Evolutionary conservation across 2,329 filamentous ascomycete species (phyloP), one percentile per base, ranked within the genome.

Genomic region (Talaromyces sp.): DNA sequence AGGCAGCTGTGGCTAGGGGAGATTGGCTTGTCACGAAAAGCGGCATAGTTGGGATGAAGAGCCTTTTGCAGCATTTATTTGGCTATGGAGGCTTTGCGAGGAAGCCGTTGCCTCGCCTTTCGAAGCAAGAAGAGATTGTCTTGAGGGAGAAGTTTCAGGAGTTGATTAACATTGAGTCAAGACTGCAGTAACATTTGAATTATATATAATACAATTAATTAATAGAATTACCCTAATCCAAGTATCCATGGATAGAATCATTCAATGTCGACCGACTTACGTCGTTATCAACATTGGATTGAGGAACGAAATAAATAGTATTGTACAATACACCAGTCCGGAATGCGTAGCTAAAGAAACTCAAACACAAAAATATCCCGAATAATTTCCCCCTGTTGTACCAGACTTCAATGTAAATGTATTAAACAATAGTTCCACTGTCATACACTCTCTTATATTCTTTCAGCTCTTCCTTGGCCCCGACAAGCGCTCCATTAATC

Each of bases 1-100:
- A 93, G 71, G 89, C 88, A 77, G 77, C 86, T 14, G 82, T 93
- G 62, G 86, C 86, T 70, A 86, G 85, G 72, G 88, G 86, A 44
- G 90, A 93, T 75, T 93, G 89, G 89, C 86, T 88, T 42, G 78
- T 92, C 63, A 91, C 89, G 63, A 92, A 91, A 79, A 80, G 87
- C 0, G 89, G 89, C 57, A 90, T 93, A 69, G 87, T 89, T 1
- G 90, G 89, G 31, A 92, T 90, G 31, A 93, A 93, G 81, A 84
- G 85, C 66, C 89, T 89, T n/a, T 88, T 92, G 66, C 86, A 92
- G 78, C 85, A 80, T 69, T 90, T 90, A 74, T 91, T 85, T 72
- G 89, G 89, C 56, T 93, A 92, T 72, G 90, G 90, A 18, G 34
- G 27, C 27, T 52, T 31, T 27, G 55, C 27, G 47, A 60, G 57